Conservation (phyloP, 768 basidiomycete genomes). For the Leucocoprinus sp. region DNA sequence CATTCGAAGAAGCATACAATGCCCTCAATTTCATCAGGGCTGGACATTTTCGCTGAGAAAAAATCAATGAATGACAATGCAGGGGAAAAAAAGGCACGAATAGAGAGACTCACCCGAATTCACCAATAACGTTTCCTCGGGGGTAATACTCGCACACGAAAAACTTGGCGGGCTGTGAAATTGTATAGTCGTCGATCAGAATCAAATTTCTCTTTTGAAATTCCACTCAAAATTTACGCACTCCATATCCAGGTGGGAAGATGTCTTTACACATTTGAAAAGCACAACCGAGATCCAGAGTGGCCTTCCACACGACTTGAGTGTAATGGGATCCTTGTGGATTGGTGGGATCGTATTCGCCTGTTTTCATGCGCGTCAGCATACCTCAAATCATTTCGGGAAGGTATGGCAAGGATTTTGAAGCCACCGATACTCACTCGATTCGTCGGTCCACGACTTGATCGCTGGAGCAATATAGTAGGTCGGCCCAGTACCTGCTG, state of each 20-base stretch:
- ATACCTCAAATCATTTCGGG: too few relatives aligned
- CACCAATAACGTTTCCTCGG: slow-evolving; percentile 55
- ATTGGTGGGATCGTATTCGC: slow-evolving; percentile 46
- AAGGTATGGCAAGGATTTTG: not conserved
- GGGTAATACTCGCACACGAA: slow-evolving; percentile 65
- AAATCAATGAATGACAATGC: not conserved
- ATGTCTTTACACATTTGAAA: slow-evolving; percentile 48
- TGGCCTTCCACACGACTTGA: slow-evolving; percentile 69
- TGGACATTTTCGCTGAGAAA: slow-evolving; percentile 36
- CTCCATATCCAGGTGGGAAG: slow-evolving; percentile 46
- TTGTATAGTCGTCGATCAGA: slow-evolving; percentile 8
- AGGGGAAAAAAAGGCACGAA: not conserved
- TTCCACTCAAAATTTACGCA: slow-evolving; percentile 24
- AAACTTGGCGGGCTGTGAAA: slow-evolving; percentile 41
- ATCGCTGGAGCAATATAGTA: slow-evolving; percentile 45
- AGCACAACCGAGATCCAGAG: slow-evolving; percentile 59
- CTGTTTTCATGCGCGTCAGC: too few relatives aligned
- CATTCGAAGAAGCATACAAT: not conserved
- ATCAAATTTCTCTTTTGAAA: slow-evolving; percentile 1
- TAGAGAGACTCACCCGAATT: slow-evolving; percentile 50
- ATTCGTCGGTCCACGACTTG: slow-evolving; percentile 61
- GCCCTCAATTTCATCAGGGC: slow-evolving; percentile 19
- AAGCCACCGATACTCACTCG: slow-evolving; percentile 33
- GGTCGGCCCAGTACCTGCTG: slow-evolving; percentile 54
- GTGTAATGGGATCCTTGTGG: slow-evolving; percentile 64